A percentile compares a stretch with the other conserved stretches of the same genome.
Evolutionary conservation across 2,329 filamentous ascomycete species (phyloP).

Genomic region (Microascus cirrosus): DNA sequence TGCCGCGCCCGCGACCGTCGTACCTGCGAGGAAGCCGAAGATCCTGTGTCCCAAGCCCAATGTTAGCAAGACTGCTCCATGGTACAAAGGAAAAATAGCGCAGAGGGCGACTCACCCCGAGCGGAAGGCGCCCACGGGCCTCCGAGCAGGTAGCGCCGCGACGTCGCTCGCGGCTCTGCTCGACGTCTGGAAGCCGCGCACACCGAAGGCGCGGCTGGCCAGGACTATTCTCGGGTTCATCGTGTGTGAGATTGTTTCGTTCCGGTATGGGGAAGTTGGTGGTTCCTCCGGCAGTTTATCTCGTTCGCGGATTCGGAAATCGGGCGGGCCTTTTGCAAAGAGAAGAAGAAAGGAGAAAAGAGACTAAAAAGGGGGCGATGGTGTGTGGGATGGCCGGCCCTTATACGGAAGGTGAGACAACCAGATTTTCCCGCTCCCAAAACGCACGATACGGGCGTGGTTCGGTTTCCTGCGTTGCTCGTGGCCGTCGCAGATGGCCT

Average conservation of each 20-base stretch:
- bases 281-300: background rate
- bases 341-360: background rate
- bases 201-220: slow-evolving; percentile 20
- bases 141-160: slow-evolving; percentile 40
- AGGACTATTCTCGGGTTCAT: slow-evolving; percentile 7
- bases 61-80: background rate
- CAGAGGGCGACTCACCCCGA: slow-evolving; percentile 36
- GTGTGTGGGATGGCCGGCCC: background rate
- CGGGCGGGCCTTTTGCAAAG: slow-evolving; percentile 1
- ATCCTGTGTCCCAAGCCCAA: slow-evolving; percentile 42
- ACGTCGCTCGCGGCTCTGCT: slow-evolving; percentile 30
- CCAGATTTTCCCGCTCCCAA: background rate
- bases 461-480: background rate
- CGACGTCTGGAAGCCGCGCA: slow-evolving; percentile 36
- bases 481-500: background rate
- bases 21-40: slow-evolving; percentile 84
- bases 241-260: background rate
- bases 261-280: background rate
- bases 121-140: slow-evolving; percentile 49
- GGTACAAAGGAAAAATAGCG: background rate
- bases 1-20: slow-evolving; percentile 63
- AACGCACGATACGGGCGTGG: background rate
- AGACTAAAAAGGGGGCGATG: background rate
- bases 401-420: background rate
- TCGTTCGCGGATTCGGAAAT: background rate